Conservation (phyloP, 2,329 filamentous ascomycete species). For the Akanthomyces lecanii region DNA sequence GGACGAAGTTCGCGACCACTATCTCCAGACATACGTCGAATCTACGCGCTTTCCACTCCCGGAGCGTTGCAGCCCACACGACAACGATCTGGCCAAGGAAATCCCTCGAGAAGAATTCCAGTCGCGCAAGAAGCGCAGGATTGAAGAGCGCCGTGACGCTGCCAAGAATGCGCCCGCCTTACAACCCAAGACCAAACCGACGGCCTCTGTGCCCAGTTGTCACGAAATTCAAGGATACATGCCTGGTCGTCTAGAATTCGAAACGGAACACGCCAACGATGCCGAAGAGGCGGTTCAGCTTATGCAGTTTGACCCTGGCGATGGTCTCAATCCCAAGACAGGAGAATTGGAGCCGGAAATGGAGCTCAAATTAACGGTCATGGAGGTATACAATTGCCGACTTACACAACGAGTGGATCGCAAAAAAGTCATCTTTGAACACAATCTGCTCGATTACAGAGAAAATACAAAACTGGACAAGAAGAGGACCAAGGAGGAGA, state of each 20-base stretch:
- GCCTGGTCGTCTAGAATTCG: slow-evolving; percentile 94
- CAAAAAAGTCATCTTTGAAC: slow-evolving; percentile 96
- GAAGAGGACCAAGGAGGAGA: slow-evolving; percentile 92
- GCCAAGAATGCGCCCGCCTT: slow-evolving; percentile 79
- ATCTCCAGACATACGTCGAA: slow-evolving; percentile 80
- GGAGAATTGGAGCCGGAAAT: slow-evolving; percentile 91
- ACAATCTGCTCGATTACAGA: slow-evolving; percentile 86
- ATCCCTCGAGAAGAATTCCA: slow-evolving; percentile 92
- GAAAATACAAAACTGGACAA: slow-evolving; percentile 89
- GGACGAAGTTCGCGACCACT: slow-evolving; percentile 94
- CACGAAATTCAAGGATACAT: slow-evolving; percentile 99
- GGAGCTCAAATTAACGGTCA: slow-evolving; percentile 94
- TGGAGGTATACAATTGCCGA: slow-evolving; percentile 95
- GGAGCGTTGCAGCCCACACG: slow-evolving; percentile 75
- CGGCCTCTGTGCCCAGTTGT: slow-evolving; percentile 88
- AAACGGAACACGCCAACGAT: slow-evolving; percentile 96
- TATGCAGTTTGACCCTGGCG: slow-evolving; percentile 96
- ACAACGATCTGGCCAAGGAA: slow-evolving; percentile 71
- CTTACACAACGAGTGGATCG: slow-evolving; percentile 87
- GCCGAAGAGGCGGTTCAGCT: slow-evolving; percentile 97
- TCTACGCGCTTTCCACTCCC: slow-evolving; percentile 83
- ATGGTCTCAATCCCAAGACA: slow-evolving; percentile 80
- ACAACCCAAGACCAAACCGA: slow-evolving; percentile 91
- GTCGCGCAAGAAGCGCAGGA: slow-evolving; percentile 82
- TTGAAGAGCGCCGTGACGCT: slow-evolving; percentile 85